These are phyloP conservation scores for Athelia sp. DNA, from an alignment of 1,284 basidiomycete genomes.

Conservation along the genomic window DNA sequence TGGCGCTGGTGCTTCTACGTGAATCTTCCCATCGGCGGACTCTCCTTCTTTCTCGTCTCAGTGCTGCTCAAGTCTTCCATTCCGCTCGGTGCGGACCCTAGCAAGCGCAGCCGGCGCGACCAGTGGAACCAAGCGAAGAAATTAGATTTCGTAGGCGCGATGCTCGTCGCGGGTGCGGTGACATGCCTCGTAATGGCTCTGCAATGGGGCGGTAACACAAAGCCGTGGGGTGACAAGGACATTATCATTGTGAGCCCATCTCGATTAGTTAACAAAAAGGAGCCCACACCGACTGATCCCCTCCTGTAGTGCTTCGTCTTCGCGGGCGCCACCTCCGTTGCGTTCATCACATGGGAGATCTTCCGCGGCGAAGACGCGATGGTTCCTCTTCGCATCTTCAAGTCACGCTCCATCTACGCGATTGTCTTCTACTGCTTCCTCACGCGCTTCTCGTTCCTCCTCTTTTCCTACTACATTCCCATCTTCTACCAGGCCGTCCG, in stretches of 20 bases:
- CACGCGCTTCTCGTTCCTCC: neutral
- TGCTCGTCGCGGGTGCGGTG: conserved; percentile 18
- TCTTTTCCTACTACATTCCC: conserved; percentile 10
- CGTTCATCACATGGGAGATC: neutral
- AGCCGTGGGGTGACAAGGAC: conserved; percentile 28
- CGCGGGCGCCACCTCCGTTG: neutral
- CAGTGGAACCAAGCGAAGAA: neutral
- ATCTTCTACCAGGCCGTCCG: conserved; percentile 29
- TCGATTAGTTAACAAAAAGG: neutral
- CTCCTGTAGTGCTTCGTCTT: neutral
- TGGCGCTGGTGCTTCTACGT: no score
- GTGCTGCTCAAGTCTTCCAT: no score
- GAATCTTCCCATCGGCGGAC: no score
- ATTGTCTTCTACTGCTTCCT: neutral
- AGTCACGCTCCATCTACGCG: neutral
- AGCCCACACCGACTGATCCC: neutral
- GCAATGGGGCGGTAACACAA: conserved; percentile 36
- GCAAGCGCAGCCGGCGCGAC: neutral
- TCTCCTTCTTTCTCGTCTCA: no score
- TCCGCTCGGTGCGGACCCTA: neutral
- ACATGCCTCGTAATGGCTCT: conserved; percentile 32
- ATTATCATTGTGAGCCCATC: conserved; percentile 19
- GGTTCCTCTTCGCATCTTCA: neutral
- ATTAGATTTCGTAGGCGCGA: conserved; percentile 31
- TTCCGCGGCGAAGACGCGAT: neutral